Evolutionary conservation across 805 yeast genomes (phyloP), one percentile per base, ranked within the genome.

Genomic region (Cephaloascus fragrans): DNA sequence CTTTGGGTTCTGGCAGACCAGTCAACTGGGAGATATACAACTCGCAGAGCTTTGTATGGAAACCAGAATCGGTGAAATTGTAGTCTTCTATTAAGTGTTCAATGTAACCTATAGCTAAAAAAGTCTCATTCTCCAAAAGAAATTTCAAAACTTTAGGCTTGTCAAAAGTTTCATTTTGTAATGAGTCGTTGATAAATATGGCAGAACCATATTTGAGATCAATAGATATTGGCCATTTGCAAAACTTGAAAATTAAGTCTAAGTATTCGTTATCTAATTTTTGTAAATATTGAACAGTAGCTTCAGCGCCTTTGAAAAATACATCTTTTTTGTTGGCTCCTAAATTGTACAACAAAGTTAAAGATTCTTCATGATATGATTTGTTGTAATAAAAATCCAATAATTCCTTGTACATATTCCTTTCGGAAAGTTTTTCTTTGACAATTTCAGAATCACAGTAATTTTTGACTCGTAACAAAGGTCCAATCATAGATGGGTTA

Each of bases 361-460:
- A 60, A 0, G 96, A 94, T 38, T 79, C 75, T 5, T 63, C 61
- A 56, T 87, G 95, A 36, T 72, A 52, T 1, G 59, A 53, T 38
- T 80, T 64, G n/a, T 81, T 75, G 47, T 64, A 78, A 48, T 82
- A 85, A 51, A 85, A 89, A 50, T 84, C 95, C 6, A 86, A 69
- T 33, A 89, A 63, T 48, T 87, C 96, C 26, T 72, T 71, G 47
- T 74, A 73, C 51, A 75, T 70, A 3, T 65, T 60, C 5, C 69
- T 61, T 3, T 59, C 51, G 9, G 68, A 55, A 20, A 87, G 67
- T 37, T 73, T 69, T 9, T 59, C 55, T 37, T 75, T 73, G 2
- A 86, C 95, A 2, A 75, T 66, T 2, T 65, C 62, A 3, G 80
- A 69, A 48, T 81, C 80, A 61, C 97, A 87, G 47, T 68, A 64